Evolutionary conservation across 2,329 filamentous ascomycete genomes (phyloP).

Genomic region (Xylariomycetidae sp.): DNA sequence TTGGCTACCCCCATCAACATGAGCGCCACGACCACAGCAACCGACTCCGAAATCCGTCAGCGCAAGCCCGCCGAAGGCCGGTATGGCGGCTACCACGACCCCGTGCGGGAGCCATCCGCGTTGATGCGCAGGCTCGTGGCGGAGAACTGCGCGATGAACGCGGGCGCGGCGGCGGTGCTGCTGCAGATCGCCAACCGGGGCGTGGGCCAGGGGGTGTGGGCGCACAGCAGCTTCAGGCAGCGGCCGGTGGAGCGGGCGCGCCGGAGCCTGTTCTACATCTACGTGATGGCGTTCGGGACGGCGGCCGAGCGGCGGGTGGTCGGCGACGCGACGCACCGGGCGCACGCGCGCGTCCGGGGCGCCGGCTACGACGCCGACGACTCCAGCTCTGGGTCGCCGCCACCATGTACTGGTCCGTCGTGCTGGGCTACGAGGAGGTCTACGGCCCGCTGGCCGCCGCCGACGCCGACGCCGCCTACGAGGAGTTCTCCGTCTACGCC

Average conservation of each 20-base stretch:
- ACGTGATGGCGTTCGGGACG: conserved; percentile 1
- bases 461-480: not conserved
- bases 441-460: not conserved
- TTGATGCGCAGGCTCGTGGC: not conserved
- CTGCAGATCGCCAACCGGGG: not conserved
- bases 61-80: not conserved
- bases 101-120: not conserved
- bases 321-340: not conserved
- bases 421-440: conserved; percentile 1
- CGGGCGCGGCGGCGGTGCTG: not conserved
- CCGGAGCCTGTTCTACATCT: conserved; percentile 1
- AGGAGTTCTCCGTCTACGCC: not conserved
- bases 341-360: not conserved
- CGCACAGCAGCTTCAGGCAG: not conserved
- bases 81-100: not conserved
- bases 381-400: conserved; percentile 1
- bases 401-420: conserved; percentile 1
- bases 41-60: not conserved
- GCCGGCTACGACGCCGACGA: conserved; percentile 1
- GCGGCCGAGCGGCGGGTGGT: not conserved
- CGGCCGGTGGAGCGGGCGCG: conserved; percentile 1
- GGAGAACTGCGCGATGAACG: conserved; percentile 1
- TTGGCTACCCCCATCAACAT: not conserved
- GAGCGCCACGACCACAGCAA: not conserved
- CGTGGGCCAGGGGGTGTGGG: not conserved